phyloP scores from a whole-genome alignment of 2,329 filamentous ascomycete species.

The Pseudogymnoascus sp. region DNA sequence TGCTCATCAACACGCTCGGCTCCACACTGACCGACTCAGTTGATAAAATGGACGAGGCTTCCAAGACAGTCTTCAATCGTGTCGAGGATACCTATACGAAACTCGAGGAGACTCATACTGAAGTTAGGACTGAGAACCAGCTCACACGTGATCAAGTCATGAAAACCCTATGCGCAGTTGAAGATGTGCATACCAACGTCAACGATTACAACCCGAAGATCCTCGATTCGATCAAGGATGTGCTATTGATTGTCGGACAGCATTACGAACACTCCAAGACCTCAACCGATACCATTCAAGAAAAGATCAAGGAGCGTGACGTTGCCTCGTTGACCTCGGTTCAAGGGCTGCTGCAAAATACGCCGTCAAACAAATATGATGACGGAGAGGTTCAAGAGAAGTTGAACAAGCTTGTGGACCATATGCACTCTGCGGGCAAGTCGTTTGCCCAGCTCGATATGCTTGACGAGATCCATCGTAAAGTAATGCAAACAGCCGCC shows the following conservation, averaged over 20 bases:
- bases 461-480: constrained; percentile 80
- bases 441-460: constrained; percentile 70
- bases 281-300: constrained; percentile 47
- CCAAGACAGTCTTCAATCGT: constrained; percentile 75
- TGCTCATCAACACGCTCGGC: constrained; percentile 78
- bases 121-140: constrained; percentile 72
- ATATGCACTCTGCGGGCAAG: constrained; percentile 59
- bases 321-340: constrained; percentile 41
- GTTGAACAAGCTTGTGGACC: constrained; percentile 50
- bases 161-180: constrained; percentile 65
- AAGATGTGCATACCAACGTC: constrained; percentile 70
- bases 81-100: constrained; percentile 73
- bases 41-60: constrained; percentile 81
- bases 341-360: constrained; percentile 48
- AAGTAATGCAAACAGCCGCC: constrained; percentile 75
- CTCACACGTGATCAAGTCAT: constrained; percentile 75
- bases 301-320: constrained; percentile 49
- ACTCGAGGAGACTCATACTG: constrained; percentile 66
- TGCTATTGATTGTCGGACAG: constrained; percentile 73
- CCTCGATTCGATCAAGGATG: constrained; percentile 75
- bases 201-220: constrained; percentile 84
- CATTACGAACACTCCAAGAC: constrained; percentile 84
- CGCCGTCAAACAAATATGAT: constrained; percentile 53
- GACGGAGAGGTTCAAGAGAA: constrained; percentile 54
- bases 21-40: constrained; percentile 72